phyloP scores from a whole-genome alignment of 257 asterid species.

The Mentha longifolia region DNA sequence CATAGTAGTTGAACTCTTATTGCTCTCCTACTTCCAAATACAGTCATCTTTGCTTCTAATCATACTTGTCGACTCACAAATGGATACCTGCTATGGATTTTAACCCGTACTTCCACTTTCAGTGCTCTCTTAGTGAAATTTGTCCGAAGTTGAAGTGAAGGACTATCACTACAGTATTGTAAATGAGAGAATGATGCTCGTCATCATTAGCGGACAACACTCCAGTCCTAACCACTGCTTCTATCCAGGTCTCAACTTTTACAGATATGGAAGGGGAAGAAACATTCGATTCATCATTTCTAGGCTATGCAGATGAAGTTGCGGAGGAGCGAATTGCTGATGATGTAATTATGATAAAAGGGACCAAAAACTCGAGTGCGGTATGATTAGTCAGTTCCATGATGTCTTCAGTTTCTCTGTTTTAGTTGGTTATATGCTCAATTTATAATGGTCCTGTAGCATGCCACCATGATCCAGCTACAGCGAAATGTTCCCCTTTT shows the following conservation, averaged over 20 bases:
- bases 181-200: neutral
- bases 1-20: neutral
- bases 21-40: neutral
- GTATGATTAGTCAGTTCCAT: conserved; percentile 43
- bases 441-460: conserved; percentile 11
- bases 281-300: conserved; percentile 81
- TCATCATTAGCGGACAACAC: conserved; percentile 4
- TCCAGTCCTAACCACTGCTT: conserved; percentile 19
- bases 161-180: conserved; percentile 1
- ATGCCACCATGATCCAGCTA: conserved; percentile 15
- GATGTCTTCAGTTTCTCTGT: neutral
- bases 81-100: conserved; percentile 1
- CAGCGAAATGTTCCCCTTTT: too few relatives aligned
- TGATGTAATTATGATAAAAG: conserved; percentile 90
- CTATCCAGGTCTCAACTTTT: conserved; percentile 76
- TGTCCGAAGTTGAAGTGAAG: conserved; percentile 1
- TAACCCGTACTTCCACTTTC: too few relatives aligned
- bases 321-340: conserved; percentile 91
- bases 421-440: conserved; percentile 3
- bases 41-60: conserved; percentile 4
- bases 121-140: neutral
- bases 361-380: conserved; percentile 76
- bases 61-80: neutral
- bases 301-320: conserved; percentile 91
- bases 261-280: conserved; percentile 98